Base-by-base conservation (phyloP, 2,329 filamentous ascomycete species). In the Sclerotinia sclerotiorum region DNA sequence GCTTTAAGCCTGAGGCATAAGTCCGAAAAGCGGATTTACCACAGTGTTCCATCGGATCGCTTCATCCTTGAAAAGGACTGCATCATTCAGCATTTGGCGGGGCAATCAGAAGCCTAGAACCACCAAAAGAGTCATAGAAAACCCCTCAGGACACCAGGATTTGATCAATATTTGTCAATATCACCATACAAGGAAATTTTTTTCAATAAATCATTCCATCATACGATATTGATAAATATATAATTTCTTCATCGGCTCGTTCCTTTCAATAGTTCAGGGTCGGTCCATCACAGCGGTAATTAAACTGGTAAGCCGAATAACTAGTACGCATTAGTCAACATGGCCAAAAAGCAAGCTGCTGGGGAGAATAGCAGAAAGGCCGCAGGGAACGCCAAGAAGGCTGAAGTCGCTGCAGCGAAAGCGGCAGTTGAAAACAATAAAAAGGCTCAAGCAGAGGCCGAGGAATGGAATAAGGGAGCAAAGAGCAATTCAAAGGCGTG, bases 401-500 rank as follows among this genome's bases (percentile, higher is more conserved):
- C 93, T 71, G 93, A 97, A 61, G 89, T 88, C 3, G 94, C 93
- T 1, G 91, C 92, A 11, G 81, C 85, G 68, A 98, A 98, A 81
- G 85, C 89, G 69, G 92, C 92, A 0, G 88, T 80, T 3, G 88
- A 89, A 69, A 86, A 92, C 51, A 81, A 85, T 49, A 89, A 89
- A 80, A 85, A 83, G 66, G 87, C 87, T 5, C 86, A 83, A 3
- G 87, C 80, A 39, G 94, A 97, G 76, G 86, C 89, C 5, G 84
- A 86, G 67, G 84, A 97, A 74, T 99, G 95, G 95, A 76, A 84
- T 15, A 93, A 95, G 80, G 95, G 95, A 52, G 79, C 92, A 66
- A 99, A 98, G 83, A 90, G 85, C 74, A 92, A 82, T 75, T 83
- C 89, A 54, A 99, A 97, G 83, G 97, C 96, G 93, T 97, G 81